Percentiles rank a stretch among this genome's conserved stretches.
phyloP scores from a whole-genome alignment of 2,329 filamentous ascomycete species.

The Fusarium denticulatum region DNA sequence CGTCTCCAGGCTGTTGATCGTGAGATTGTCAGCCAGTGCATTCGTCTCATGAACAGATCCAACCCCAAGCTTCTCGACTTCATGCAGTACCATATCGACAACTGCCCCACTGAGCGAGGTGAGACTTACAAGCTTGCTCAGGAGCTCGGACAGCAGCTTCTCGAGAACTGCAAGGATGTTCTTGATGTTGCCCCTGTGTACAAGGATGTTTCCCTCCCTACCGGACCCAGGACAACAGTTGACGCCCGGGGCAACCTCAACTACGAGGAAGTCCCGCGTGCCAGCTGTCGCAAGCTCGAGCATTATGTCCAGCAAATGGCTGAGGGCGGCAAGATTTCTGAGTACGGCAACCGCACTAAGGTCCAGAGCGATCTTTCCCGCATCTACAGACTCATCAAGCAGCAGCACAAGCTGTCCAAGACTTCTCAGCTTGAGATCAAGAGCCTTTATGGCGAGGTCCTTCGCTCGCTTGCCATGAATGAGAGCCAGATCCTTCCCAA shows the following conservation, averaged over 20 bases:
- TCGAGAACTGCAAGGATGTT: constrained; percentile 97
- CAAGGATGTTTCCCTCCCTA: constrained; percentile 94
- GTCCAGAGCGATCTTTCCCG: constrained; percentile 94
- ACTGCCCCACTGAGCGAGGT: constrained; percentile 94
- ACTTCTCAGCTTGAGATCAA: constrained; percentile 97
- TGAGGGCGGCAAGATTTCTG: constrained; percentile 96
- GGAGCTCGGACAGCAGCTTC: constrained; percentile 89
- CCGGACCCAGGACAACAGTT: constrained; percentile 90
- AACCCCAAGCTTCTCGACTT: constrained; percentile 96
- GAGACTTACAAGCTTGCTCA: constrained; percentile 99
- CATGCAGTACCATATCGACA: constrained; percentile 99
- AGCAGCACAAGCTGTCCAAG: constrained; percentile 98
- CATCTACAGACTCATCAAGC: constrained; percentile 98
- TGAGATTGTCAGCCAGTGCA: constrained; percentile 98
- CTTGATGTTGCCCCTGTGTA: constrained; percentile 85
- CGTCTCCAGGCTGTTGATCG: constrained; percentile 92
- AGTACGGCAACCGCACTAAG: constrained; percentile 98
- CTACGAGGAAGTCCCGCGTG: constrained; percentile 86
- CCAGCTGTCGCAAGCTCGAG: constrained; percentile 94
- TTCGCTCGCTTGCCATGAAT: constrained; percentile 96
- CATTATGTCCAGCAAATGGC: constrained; percentile 99
- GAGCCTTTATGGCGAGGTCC: constrained; percentile 90
- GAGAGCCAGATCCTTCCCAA: constrained; percentile 95
- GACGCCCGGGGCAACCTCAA: constrained; percentile 92
- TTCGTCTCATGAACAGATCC: constrained; percentile 98